Base-by-base conservation (phyloP, 495 filamentous ascomycete genomes). In the Usnea hakonensis region DNA sequence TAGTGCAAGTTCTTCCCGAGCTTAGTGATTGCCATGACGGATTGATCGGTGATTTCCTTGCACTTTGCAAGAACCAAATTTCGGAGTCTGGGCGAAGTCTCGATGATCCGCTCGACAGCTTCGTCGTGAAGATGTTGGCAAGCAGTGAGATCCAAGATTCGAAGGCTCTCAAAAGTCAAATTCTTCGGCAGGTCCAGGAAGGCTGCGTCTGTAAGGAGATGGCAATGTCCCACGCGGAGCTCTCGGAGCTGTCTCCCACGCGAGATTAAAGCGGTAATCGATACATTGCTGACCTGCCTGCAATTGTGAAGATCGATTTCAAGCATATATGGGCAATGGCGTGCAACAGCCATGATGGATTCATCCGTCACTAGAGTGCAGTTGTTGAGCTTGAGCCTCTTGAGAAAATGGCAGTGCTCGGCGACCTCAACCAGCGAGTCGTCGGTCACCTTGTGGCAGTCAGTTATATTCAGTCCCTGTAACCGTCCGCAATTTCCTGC, bases 1-100 rank as follows among this genome's bases (percentile, higher is more conserved):
- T 92, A 96, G 72, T 99, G 95, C 28, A 99, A 74, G 65, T 97
- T 97, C 78, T 96, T 97, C 56, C 92, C 91, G 19, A 99, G 81
- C 63, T 83, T 85, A 52, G 90, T 87, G 65, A 97, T 97, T 37
- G 91, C 86, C 54, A 79, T 70, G n/a, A 97, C 91, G 10, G 91
- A 86, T 57, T 85, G 82, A 74, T 97, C 94, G 14, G 95, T 97
- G 67, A 99, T 87, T 62, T 90, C 87, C 61, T 85, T 82, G 73
- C 95, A 99, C 73, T 99, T 99, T 55, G 91, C 90, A 26, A 99
- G 81, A 13, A 97, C 90, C 16, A 99, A 79, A 68, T 96, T 97
- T 37, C 95, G 85, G 33, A 99, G 79, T 19, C 95, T 85, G 21
- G 94, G 94, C 19, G 94, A 91, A 21, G 88, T 83, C 40, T 82